Evolutionary conservation across 2,329 filamentous ascomycete species (phyloP), one percentile per base, ranked within the genome.

Genomic region (Nannizzia gypsea): DNA sequence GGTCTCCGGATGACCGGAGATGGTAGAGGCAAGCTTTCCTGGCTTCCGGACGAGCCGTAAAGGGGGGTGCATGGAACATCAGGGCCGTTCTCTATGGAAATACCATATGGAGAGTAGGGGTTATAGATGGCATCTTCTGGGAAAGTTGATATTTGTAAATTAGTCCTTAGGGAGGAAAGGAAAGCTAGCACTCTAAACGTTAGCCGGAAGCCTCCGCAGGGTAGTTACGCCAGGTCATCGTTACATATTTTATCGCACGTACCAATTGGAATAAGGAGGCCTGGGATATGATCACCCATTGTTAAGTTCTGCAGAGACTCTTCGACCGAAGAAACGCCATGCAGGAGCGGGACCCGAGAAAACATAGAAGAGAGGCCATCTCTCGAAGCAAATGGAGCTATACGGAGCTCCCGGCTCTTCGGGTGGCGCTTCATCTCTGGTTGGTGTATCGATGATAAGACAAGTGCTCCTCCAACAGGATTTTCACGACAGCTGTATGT

Each of bases 151-250:
- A 92, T 83, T 66, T 86, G 85, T 59, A 93, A 81, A 69, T 93
- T 93, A 64, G 87, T 87, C 66, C 88, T 84, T 15, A 93, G 80
- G 66, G 89, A 92, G 60, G 84, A 87, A 73, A 93, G 87, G 77
- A 93, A 93, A 26, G 88, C 89, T 93, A 72, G 62, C 52, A 66
- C 64, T 60, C 40, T 17, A 17, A 42, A 46, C 42, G 17, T 46
- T 46, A 46, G 38, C 15, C 38, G 3, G n/a, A 8, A 42, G 17
- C 38, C n/a, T 15, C 15, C 38, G n/a, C 38, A 40, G 38, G 8
- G n/a, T n/a, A n/a, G n/a, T 11, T 13, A 13, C 31, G 31, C 9
- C 31, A 11, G 31, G 31, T 36, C 31, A 36, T 11, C 31, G 13
- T 36, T 13, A 36, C 31, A 13, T 11, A 36, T 20, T 26, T 55